Evolutionary conservation across 108 stramenopile species (phyloP).

Genomic region (Poteriospumella lacustris): DNA sequence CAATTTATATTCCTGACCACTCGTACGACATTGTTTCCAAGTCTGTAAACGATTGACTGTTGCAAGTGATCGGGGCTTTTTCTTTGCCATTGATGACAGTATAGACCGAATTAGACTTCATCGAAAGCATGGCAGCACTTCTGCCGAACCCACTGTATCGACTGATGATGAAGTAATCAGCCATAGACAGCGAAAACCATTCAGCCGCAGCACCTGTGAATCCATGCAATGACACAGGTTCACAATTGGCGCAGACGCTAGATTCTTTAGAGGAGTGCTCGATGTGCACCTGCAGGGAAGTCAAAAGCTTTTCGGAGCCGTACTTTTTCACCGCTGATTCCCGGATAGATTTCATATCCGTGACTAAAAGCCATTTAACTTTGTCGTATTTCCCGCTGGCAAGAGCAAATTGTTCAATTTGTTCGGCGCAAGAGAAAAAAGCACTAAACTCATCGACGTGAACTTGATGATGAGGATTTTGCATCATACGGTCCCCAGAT

Average conservation of each 20-base stretch:
- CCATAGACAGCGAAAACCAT: not conserved
- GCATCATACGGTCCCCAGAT: not conserved
- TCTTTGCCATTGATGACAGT: not conserved
- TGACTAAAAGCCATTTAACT: not conserved
- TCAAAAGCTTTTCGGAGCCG: conserved; percentile 11
- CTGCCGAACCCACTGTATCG: conserved; percentile 14
- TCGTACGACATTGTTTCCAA: not conserved
- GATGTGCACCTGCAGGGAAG: not conserved
- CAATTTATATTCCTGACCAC: conserved; percentile 18
- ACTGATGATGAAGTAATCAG: conserved; percentile 8
- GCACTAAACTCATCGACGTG: not conserved
- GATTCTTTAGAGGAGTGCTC: conserved; percentile 25
- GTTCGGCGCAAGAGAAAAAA: conserved; percentile 10
- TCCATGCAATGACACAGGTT: not conserved
- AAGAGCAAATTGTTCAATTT: conserved; percentile 17
- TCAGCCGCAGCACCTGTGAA: conserved; percentile 19
- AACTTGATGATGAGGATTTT: not conserved
- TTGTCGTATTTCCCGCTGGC: not conserved
- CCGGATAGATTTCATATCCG: not conserved
- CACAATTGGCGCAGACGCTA: conserved; percentile 2
- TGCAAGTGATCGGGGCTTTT: not conserved
- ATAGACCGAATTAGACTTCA: not conserved
- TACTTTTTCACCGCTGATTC: not conserved
- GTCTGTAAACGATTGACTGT: not conserved
- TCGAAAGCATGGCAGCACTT: not conserved